These are phyloP conservation scores for Tritrichomonas musculus DNA, from an alignment of 208 protist genomes.

Conservation along the genomic window DNA sequence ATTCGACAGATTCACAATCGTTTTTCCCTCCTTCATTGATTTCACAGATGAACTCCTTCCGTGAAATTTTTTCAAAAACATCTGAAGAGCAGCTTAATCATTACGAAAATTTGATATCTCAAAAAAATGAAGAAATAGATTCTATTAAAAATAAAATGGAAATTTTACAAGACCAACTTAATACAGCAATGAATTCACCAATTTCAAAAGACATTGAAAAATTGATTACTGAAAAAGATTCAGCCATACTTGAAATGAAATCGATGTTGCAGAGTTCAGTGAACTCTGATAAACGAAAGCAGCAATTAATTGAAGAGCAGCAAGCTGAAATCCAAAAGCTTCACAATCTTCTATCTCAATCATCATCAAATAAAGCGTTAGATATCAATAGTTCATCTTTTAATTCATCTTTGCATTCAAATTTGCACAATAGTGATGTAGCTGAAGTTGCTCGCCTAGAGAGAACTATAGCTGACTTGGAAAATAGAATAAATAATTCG, in stretches of 20 bases:
- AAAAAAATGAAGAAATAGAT: not conserved
- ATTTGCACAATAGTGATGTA: too few relatives aligned
- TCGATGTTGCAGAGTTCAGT: not conserved
- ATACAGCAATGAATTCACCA: not conserved
- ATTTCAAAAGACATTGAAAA: constrained; percentile 20
- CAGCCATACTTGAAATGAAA: not conserved
- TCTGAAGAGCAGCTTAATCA: not conserved
- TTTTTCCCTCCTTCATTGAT: too few relatives aligned
- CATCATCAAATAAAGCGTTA: not conserved
- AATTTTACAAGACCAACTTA: not conserved
- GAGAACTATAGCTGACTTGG: not conserved
- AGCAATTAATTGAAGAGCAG: not conserved
- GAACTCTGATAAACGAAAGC: not conserved
- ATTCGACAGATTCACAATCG: too few relatives aligned
- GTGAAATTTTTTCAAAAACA: not conserved
- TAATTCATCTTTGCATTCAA: too few relatives aligned
- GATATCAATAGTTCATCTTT: too few relatives aligned
- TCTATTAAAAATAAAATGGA: not conserved
- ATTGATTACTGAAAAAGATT: not conserved
- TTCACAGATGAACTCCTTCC: not conserved
- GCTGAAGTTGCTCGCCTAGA: not conserved
- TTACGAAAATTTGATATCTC: not conserved
- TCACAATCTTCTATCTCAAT: not conserved
- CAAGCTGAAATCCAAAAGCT: not conserved
- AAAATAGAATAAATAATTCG: not conserved